Evolutionary conservation across 2,329 filamentous ascomycete genomes (phyloP).

Genomic region (Neofusicoccum kwambonambiense): DNA sequence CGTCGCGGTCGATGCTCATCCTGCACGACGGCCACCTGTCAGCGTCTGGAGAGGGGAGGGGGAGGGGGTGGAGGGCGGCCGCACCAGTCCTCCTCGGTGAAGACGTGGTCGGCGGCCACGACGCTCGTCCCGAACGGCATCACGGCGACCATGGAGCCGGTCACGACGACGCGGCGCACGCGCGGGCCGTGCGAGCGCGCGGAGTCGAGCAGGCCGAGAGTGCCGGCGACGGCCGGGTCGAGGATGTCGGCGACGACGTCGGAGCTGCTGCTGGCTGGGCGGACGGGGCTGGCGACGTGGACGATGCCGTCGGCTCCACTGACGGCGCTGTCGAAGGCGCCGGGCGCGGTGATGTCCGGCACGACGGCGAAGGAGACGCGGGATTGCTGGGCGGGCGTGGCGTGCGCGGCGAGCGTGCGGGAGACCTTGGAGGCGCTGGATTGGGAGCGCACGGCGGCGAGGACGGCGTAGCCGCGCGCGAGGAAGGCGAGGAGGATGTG

Average conservation of each 20-base stretch:
- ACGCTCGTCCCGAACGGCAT: neutral
- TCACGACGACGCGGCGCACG: conserved; percentile 24
- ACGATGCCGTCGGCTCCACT: conserved; percentile 46
- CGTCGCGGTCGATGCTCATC: conserved; percentile 26
- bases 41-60: too few relatives aligned
- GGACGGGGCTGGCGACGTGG: conserved; percentile 41
- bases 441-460: conserved; percentile 19
- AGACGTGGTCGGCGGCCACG: conserved; percentile 19
- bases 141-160: conserved; percentile 13
- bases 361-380: conserved; percentile 46
- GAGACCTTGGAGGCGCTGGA: conserved; percentile 33
- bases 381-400: conserved; percentile 34
- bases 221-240: conserved; percentile 48
- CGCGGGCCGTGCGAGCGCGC: neutral
- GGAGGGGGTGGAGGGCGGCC: too few relatives aligned
- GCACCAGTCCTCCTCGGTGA: conserved; percentile 24
- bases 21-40: neutral
- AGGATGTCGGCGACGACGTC: conserved; percentile 32
- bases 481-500: conserved; percentile 24
- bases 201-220: conserved; percentile 41
- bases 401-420: conserved; percentile 19
- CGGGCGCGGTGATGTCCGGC: conserved; percentile 42
- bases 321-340: conserved; percentile 39
- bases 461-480: conserved; percentile 20
- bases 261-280: conserved; percentile 29